Percentiles rank a stretch among this genome's conserved stretches.
Evolutionary conservation across 2,329 filamentous ascomycete genomes (phyloP).

Genomic region (Trichophyton simii): DNA sequence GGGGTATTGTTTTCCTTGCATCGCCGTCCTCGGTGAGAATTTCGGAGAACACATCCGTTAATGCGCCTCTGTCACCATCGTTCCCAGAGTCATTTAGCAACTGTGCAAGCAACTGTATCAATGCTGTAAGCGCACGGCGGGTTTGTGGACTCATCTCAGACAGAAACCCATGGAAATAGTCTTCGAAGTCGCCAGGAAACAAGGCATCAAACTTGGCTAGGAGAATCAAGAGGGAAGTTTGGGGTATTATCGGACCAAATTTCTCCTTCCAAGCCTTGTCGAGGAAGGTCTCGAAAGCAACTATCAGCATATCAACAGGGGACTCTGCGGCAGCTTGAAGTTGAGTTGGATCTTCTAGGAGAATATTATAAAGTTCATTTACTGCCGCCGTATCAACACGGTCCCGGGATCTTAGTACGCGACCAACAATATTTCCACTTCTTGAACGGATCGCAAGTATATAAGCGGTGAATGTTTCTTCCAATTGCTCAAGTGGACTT

Average conservation of each 20-base stretch:
- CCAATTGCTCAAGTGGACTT: conserved; percentile 59
- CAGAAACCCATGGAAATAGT: conserved; percentile 43
- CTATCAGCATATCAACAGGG: conserved; percentile 72
- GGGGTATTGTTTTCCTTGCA: conserved; percentile 71
- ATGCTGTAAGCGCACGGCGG: conserved; percentile 63
- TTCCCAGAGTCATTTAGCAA: conserved; percentile 81
- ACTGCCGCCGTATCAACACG: conserved; percentile 64
- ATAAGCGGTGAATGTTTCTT: conserved; percentile 76
- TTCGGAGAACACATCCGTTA: conserved; percentile 82
- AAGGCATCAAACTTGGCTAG: conserved; percentile 41
- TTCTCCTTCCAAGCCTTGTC: conserved; percentile 77
- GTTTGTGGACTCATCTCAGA: conserved; percentile 46
- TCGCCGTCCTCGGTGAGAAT: conserved; percentile 66
- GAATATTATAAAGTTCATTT: conserved; percentile 79
- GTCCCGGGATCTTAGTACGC: conserved; percentile 57
- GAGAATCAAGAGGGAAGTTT: conserved; percentile 58
- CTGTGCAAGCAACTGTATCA: conserved; percentile 77
- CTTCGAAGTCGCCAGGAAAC: conserved; percentile 39
- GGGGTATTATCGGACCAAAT: conserved; percentile 72
- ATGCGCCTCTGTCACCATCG: conserved; percentile 74
- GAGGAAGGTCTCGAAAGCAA: conserved; percentile 87
- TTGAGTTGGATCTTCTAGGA: conserved; percentile 72
- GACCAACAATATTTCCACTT: conserved; percentile 75
- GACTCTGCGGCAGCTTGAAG: conserved; percentile 63
- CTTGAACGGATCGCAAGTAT: conserved; percentile 69